Evolutionary conservation across 768 basidiomycete genomes (phyloP).

Genomic region (Phanerodontia chrysosporium): DNA sequence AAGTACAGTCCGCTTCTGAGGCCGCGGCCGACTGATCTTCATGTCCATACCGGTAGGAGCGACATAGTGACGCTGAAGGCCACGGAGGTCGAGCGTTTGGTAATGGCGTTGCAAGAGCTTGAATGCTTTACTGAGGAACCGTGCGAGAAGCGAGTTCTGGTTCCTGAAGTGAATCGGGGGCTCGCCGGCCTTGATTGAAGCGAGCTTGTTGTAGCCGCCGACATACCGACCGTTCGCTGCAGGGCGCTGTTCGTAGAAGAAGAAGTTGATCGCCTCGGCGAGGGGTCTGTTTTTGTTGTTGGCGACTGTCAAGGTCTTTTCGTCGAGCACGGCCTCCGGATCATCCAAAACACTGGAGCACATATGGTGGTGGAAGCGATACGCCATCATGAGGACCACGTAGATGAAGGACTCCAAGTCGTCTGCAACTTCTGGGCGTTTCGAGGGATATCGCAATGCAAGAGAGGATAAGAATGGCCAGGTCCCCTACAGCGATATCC

Average conservation of each 20-base stretch:
- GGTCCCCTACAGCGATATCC: too few species aligned
- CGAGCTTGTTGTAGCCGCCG: background rate
- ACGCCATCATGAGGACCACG: background rate
- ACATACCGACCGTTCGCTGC: background rate
- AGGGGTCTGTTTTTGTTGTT: background rate
- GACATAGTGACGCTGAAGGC: too few species aligned
- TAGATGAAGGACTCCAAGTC: constrained; percentile 12
- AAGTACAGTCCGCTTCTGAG: too few species aligned
- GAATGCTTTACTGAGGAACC: background rate
- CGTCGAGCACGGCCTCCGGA: too few species aligned
- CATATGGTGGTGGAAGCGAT: background rate
- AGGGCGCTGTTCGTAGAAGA: background rate
- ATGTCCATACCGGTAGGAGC: too few species aligned
- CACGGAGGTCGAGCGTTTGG: background rate
- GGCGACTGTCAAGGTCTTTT: background rate
- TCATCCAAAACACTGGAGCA: too few species aligned
- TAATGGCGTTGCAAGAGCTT: background rate
- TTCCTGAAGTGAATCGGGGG: background rate
- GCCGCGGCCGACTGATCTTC: too few species aligned
- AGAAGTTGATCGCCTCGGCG: background rate
- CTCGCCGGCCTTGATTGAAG: background rate
- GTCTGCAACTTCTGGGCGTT: background rate
- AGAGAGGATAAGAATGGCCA: too few species aligned
- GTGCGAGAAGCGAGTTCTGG: background rate
- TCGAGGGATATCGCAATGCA: too few species aligned